These are phyloP conservation scores for Gentiana dahurica DNA, from an alignment of 257 asterid genomes.

Conservation along the genomic window DNA sequence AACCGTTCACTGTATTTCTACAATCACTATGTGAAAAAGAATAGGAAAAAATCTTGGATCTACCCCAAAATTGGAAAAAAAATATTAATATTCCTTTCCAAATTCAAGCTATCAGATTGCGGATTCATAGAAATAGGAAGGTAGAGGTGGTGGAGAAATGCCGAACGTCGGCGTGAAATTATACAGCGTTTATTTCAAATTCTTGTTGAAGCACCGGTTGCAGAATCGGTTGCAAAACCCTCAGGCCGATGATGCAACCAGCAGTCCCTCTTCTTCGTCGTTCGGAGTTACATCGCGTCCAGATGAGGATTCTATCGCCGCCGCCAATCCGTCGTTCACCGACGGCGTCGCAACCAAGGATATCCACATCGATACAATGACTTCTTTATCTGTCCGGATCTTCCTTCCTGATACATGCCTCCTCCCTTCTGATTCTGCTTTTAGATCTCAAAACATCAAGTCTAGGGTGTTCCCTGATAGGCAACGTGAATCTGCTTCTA, in stretches of 20 bases:
- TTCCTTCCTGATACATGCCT: conserved; percentile 83
- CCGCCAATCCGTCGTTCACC: conserved; percentile 71
- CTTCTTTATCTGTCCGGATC: conserved; percentile 65
- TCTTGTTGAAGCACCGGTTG: conserved; percentile 80
- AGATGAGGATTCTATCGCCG: conserved; percentile 54
- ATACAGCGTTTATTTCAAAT: conserved; percentile 84
- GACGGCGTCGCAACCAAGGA: conserved; percentile 97
- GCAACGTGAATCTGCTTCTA: conserved; percentile 6
- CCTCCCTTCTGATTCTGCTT: conserved; percentile 24
- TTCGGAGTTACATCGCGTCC: conserved; percentile 92
- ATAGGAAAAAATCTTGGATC: neutral
- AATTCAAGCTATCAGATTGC: neutral
- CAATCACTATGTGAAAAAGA: no score
- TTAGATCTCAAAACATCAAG: conserved; percentile 11
- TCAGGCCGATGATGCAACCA: conserved; percentile 15
- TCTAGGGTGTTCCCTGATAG: conserved; percentile 6
- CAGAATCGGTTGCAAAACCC: conserved; percentile 59
- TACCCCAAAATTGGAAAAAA: conserved; percentile 1
- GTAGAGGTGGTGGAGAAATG: conserved; percentile 39
- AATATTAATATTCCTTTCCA: neutral
- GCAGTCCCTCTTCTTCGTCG: conserved; percentile 19
- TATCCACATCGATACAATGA: conserved; percentile 71
- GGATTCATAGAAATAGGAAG: conserved; percentile 1
- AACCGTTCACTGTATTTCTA: neutral
- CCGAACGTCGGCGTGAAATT: conserved; percentile 90